Conservation (phyloP, 306 rosid genomes). For the Hylodesmum podocarpum region DNA sequence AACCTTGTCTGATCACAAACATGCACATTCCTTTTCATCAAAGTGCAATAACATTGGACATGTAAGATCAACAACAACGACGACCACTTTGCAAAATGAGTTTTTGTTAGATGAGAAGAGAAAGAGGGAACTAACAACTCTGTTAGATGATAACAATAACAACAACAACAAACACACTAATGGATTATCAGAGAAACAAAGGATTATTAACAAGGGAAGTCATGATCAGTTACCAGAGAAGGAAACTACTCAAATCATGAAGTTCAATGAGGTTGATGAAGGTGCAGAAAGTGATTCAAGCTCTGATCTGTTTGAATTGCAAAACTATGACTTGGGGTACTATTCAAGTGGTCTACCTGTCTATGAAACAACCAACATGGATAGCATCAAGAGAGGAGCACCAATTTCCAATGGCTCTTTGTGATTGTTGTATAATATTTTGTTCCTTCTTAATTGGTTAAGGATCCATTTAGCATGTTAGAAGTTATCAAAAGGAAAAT, state of each 20-base stretch:
- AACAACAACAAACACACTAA: constrained; percentile 26
- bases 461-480: constrained; percentile 33
- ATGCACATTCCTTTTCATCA: constrained; percentile 40
- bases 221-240: constrained; percentile 30
- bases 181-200: constrained; percentile 51
- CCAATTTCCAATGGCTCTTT: constrained; percentile 68
- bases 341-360: constrained; percentile 84
- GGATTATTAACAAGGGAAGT: constrained; percentile 34
- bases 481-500: constrained; percentile 46
- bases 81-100: constrained; percentile 42
- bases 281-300: constrained; percentile 96
- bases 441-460: constrained; percentile 28
- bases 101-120: constrained; percentile 45
- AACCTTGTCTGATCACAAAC: constrained; percentile 62
- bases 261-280: constrained; percentile 56
- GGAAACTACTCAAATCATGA: not conserved
- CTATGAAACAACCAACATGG: constrained; percentile 94
- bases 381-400: constrained; percentile 80
- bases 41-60: constrained; percentile 33
- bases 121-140: constrained; percentile 41
- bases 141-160: constrained; percentile 41
- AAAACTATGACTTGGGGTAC: constrained; percentile 82
- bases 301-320: constrained; percentile 94
- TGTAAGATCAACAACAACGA: constrained; percentile 37
- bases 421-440: constrained; percentile 37